Conservation (phyloP, 2,329 filamentous ascomycete species). For the Colletotrichum spaethianum region DNA sequence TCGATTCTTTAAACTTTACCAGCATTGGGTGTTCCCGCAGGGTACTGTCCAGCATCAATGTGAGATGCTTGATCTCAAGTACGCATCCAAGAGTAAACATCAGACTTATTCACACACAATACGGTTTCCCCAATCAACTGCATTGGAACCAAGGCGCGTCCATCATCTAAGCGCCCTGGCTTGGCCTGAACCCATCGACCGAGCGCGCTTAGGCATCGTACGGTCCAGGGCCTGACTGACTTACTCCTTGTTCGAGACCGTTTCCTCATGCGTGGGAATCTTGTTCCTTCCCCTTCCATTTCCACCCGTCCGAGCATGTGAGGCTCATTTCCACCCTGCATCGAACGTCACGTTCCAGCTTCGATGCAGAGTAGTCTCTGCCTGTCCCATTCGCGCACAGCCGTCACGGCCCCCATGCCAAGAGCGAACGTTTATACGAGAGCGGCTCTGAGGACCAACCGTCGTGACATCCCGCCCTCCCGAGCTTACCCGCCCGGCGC, state of each 20-base stretch:
- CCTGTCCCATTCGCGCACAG: conserved; percentile 1
- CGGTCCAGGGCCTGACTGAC: background rate
- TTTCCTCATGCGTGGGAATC: background rate
- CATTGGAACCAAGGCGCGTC: background rate
- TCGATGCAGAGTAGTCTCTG: conserved; percentile 3
- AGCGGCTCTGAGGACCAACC: conserved; percentile 17
- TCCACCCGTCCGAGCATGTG: conserved; percentile 8
- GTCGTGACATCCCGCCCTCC: conserved; percentile 16
- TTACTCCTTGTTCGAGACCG: background rate
- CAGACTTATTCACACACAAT: background rate
- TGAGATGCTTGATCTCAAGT: background rate
- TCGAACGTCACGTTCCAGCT: conserved; percentile 11
- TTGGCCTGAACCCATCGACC: conserved; percentile 4
- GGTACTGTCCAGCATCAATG: background rate
- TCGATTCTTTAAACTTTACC: background rate
- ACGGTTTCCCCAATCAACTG: background rate
- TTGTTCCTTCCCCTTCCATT: background rate
- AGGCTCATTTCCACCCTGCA: conserved; percentile 12
- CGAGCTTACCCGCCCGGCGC: background rate
- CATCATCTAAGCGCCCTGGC: conserved; percentile 19
- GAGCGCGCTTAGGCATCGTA: conserved; percentile 22
- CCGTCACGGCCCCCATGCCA: conserved; percentile 2
- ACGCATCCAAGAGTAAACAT: background rate
- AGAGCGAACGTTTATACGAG: background rate
- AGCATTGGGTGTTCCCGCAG: background rate